Evolutionary conservation across 495 filamentous ascomycete species (phyloP), one percentile per base, ranked within the genome.

Genomic region (Astrothelium macrocarpum): DNA sequence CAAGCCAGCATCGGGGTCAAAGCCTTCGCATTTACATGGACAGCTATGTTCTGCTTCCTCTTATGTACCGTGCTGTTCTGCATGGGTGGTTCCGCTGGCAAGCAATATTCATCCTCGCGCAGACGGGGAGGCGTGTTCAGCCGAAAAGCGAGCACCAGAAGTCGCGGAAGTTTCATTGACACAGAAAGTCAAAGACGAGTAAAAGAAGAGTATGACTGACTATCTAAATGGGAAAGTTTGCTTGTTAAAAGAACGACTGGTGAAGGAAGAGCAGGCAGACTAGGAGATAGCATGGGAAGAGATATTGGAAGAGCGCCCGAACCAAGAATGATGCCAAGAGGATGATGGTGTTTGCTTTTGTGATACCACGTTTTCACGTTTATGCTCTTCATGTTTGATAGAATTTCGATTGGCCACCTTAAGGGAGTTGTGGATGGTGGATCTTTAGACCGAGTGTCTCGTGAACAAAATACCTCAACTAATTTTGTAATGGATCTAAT

Each of bases 21-120:
- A 65, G 85, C 88, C 7, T 92, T 89, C 68, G 91, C 83, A 31
- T 96, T 95, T 77, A 90, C 87, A 76, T 96, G 91, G 91, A 86
- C 86, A 1, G 81, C 89, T 3, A 83, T 86, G 69, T 83, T 80
- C 1, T 85, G 83, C 56, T 80, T 90, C 58, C 76, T 92, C 64
- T 74, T 95, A 60, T 83, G 89, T 18, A 87, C 84, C 14, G 59
- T 91, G 29, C 71, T 91, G 20, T 89, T 92, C 78, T 92, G 85
- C 75, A 58, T 84, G 1, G 81, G 79, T 25, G 79, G 71, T 60
- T 66, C 65, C 56, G 61, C 62, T 16, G 71, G 74, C 4, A 74
- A 73, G 45, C 62, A 68, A 7, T 63, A 66, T 2, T 64, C 60
- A 10, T 56, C 49, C 20, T 56, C 49, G 1, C 49, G 49, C 23